Conservation (phyloP, 2,329 filamentous ascomycete genomes). For the Pseudogymnoascus sp. region DNA sequence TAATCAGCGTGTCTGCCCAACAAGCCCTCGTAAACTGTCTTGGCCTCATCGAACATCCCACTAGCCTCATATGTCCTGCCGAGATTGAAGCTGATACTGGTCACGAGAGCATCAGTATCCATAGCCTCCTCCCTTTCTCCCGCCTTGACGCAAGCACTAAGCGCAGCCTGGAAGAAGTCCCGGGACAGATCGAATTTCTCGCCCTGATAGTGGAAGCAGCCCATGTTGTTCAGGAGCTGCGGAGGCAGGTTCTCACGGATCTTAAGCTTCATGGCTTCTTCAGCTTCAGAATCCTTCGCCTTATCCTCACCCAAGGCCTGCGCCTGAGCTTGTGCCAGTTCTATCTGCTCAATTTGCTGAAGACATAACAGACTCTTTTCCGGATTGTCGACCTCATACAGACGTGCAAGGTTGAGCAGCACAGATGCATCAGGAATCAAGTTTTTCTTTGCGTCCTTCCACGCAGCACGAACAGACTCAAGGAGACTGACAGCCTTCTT, state of each 20-base stretch:
- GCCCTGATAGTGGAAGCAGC: constrained; percentile 85
- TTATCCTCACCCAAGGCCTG: constrained; percentile 58
- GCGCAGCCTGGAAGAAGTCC: constrained; percentile 83
- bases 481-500: constrained; percentile 81
- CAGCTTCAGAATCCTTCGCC: constrained; percentile 50
- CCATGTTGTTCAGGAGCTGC: constrained; percentile 93
- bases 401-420: constrained; percentile 78
- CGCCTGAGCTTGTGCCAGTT: constrained; percentile 45
- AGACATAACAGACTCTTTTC: constrained; percentile 90
- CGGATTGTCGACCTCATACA: constrained; percentile 78
- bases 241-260: constrained; percentile 76
- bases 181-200: constrained; percentile 74
- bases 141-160: constrained; percentile 78
- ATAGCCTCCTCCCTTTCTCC: constrained; percentile 64
- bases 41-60: constrained; percentile 70
- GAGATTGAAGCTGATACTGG: constrained; percentile 94
- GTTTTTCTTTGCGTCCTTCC: constrained; percentile 89
- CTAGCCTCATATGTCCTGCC: constrained; percentile 87
- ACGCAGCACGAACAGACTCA: constrained; percentile 74
- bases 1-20: constrained; percentile 83
- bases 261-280: constrained; percentile 47
- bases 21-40: constrained; percentile 79
- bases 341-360: constrained; percentile 83
- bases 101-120: constrained; percentile 86
- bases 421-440: constrained; percentile 75